Percentiles rank a stretch among this genome's conserved stretches.
These are phyloP conservation scores for Aspergillus sp. DNA, from an alignment of 2,329 filamentous ascomycete species.

Conservation along the genomic window DNA sequence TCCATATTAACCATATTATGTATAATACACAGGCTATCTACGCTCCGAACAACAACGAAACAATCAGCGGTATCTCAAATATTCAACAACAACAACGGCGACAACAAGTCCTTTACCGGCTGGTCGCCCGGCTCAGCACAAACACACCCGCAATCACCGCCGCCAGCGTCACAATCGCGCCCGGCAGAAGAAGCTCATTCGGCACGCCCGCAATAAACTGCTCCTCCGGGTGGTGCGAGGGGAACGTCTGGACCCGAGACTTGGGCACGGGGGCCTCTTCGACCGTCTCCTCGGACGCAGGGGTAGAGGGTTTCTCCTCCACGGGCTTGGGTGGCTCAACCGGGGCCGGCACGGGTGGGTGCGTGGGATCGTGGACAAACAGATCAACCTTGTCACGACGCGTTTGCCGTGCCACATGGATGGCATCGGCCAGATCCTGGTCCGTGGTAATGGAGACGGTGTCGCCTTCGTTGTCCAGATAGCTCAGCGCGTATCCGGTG, in stretches of 20 bases:
- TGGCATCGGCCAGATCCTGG: slow-evolving; percentile 86
- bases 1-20: too few species aligned
- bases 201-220: slow-evolving; percentile 88
- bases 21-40: background rate
- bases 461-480: slow-evolving; percentile 94
- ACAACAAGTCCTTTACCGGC: slow-evolving; percentile 32
- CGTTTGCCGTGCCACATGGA: slow-evolving; percentile 74
- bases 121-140: slow-evolving; percentile 69
- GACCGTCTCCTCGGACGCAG: slow-evolving; percentile 55
- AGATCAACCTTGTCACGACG: slow-evolving; percentile 91
- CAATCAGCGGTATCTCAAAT: slow-evolving; percentile 1
- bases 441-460: slow-evolving; percentile 96
- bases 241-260: slow-evolving; percentile 42
- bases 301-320: slow-evolving; percentile 42
- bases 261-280: slow-evolving; percentile 42
- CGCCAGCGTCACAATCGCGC: slow-evolving; percentile 91
- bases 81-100: background rate
- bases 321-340: slow-evolving; percentile 56
- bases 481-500: slow-evolving; percentile 87
- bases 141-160: slow-evolving; percentile 94
- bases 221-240: slow-evolving; percentile 58
- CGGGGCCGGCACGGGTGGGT: slow-evolving; percentile 72
- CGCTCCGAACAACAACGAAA: background rate
- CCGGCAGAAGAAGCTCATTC: slow-evolving; percentile 89
- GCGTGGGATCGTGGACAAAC: slow-evolving; percentile 90